Evolutionary conservation across 371 early-diverging fungal genomes (phyloP).

Genomic region (Circinella umbellata): DNA sequence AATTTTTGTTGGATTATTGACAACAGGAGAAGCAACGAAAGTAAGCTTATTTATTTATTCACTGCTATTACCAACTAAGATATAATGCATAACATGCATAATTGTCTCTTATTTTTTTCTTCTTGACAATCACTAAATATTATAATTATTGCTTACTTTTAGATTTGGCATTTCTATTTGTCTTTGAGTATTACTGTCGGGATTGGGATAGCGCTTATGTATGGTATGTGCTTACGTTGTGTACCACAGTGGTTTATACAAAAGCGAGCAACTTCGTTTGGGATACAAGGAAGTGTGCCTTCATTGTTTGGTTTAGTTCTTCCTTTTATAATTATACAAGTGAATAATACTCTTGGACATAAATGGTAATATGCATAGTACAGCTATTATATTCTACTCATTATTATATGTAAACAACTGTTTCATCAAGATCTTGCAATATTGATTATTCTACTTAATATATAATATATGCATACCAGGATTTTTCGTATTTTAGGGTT

Average conservation of each 20-base stretch:
- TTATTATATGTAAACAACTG: not conserved
- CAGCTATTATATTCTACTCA: too few relatives aligned
- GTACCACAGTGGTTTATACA: not conserved
- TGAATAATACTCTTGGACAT: not conserved
- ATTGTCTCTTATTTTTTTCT: too few relatives aligned
- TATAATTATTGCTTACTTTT: too few relatives aligned
- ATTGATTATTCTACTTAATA: not conserved
- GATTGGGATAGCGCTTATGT: not conserved
- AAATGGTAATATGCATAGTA: not conserved
- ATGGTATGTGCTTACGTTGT: not conserved
- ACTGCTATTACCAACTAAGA: too few relatives aligned
- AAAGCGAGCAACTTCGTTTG: not conserved
- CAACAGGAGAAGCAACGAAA: not conserved
- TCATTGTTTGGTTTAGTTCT: not conserved
- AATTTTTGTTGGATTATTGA: not conserved
- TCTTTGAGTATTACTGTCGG: not conserved
- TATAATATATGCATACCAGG: not conserved
- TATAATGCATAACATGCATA: too few relatives aligned
- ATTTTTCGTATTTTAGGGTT: slow-evolving; percentile 1
- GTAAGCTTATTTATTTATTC: not conserved
- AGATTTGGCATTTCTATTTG: not conserved
- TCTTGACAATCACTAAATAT: too few relatives aligned
- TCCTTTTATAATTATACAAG: not conserved
- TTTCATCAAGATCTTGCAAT: not conserved
- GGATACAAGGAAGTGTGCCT: not conserved